Evolutionary conservation across 495 filamentous ascomycete genomes (phyloP).

Genomic region (Parathielavia appendiculata): DNA sequence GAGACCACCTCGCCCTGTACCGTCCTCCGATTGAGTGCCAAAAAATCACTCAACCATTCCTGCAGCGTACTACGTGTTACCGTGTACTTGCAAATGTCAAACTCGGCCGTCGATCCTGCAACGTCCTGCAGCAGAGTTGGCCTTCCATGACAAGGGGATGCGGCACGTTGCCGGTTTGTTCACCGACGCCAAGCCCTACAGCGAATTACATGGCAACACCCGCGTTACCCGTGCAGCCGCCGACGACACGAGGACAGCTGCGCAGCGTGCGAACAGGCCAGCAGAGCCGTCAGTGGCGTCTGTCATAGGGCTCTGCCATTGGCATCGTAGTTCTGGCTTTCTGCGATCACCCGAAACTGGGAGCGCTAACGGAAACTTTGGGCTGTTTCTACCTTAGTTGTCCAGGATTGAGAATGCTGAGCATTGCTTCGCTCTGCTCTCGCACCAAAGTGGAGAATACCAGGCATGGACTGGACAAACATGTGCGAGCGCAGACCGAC

Average conservation of each 20-base stretch:
- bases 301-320: not conserved
- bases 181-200: slow-evolving; percentile 18
- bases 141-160: not conserved
- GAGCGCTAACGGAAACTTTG: not conserved
- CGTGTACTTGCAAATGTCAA: not conserved
- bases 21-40: too few species aligned
- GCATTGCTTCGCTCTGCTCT: not conserved
- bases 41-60: slow-evolving; percentile 15
- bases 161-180: slow-evolving; percentile 9
- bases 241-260: slow-evolving; percentile 2
- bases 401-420: not conserved
- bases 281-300: slow-evolving; percentile 5
- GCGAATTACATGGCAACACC: slow-evolving; percentile 17
- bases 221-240: slow-evolving; percentile 16
- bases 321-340: slow-evolving; percentile 9
- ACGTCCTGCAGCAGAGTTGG: not conserved
- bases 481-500: not conserved
- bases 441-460: not conserved
- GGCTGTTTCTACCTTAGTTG: slow-evolving; percentile 5
- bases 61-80: not conserved
- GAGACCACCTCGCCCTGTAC: not conserved
- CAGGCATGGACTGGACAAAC: not conserved
- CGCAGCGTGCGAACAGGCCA: not conserved
- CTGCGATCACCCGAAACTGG: slow-evolving; percentile 4
- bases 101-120: slow-evolving; percentile 4